phyloP scores from a whole-genome alignment of 495 filamentous ascomycete species.

The Penicillium taxi region DNA sequence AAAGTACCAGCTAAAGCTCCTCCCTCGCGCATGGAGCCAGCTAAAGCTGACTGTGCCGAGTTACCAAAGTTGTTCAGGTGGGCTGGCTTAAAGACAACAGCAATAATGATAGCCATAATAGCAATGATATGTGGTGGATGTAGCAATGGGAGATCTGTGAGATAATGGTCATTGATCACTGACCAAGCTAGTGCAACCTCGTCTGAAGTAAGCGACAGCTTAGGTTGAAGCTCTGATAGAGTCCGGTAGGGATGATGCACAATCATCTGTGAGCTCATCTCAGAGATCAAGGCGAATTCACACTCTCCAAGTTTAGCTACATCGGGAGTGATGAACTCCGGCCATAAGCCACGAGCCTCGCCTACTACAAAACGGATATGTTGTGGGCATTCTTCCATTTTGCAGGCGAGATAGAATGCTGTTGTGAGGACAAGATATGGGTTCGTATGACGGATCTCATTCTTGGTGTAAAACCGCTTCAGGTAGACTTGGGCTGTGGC shows the following conservation, averaged over 20 bases:
- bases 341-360: constrained; percentile 83
- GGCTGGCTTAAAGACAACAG: constrained; percentile 64
- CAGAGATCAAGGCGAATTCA: constrained; percentile 91
- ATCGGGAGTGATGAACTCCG: constrained; percentile 73
- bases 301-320: constrained; percentile 89
- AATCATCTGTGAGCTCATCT: constrained; percentile 91
- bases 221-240: constrained; percentile 60
- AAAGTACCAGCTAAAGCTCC: too few species aligned
- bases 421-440: constrained; percentile 88
- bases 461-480: constrained; percentile 85
- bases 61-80: constrained; percentile 36
- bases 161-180: constrained; percentile 92
- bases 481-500: constrained; percentile 94
- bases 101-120: constrained; percentile 79
- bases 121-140: constrained; percentile 87
- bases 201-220: constrained; percentile 65
- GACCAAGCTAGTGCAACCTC: constrained; percentile 73
- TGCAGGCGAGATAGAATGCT: constrained; percentile 90
- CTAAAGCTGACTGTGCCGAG: constrained; percentile 31
- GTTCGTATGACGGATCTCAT: constrained; percentile 87
- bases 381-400: constrained; percentile 97
- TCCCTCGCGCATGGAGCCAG: constrained; percentile 35
- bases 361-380: constrained; percentile 83
- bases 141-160: constrained; percentile 85
- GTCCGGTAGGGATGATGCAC: constrained; percentile 96